A percentile compares a stretch with the other conserved stretches of the same genome.
Conservation (phyloP, 306 rosid genomes). For the Hippophae tibetana region DNA sequence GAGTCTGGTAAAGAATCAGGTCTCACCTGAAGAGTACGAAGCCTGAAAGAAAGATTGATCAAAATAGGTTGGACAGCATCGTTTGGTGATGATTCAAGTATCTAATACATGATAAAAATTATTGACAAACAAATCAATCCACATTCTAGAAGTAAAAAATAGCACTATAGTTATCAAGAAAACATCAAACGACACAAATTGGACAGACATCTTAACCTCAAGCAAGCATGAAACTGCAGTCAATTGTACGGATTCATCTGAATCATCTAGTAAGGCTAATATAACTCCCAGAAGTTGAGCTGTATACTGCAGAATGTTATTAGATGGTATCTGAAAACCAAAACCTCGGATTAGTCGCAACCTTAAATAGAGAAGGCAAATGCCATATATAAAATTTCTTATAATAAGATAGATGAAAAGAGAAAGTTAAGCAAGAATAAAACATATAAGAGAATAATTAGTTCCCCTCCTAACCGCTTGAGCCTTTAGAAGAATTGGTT, state of each 20-base stretch:
- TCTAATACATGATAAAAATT: slow-evolving; percentile 33
- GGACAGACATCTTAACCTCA: slow-evolving; percentile 39
- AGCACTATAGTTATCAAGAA: slow-evolving; percentile 1
- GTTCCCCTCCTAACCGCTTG: no score
- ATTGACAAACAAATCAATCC: slow-evolving; percentile 20
- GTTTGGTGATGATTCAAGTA: slow-evolving; percentile 68
- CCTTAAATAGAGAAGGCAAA: neutral
- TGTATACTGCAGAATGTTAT: slow-evolving; percentile 62
- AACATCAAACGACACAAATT: neutral
- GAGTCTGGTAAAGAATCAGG: slow-evolving; percentile 3
- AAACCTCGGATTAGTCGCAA: slow-evolving; percentile 17
- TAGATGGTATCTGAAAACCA: slow-evolving; percentile 61
- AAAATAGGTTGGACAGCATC: slow-evolving; percentile 86
- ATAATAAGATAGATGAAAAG: neutral
- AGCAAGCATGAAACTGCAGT: slow-evolving; percentile 90
- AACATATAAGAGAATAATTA: no score
- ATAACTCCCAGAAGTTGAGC: slow-evolving; percentile 80
- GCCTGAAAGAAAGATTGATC: slow-evolving; percentile 69
- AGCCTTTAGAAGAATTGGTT: no score
- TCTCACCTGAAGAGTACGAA: slow-evolving; percentile 85
- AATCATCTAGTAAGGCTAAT: slow-evolving; percentile 85
- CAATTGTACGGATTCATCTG: slow-evolving; percentile 80
- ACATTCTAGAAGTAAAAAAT: neutral
- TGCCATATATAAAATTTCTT: neutral
- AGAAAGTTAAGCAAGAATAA: neutral